These are phyloP conservation scores for Monilinia fructicola DNA, from an alignment of 2,329 filamentous ascomycete genomes.

Conservation along the genomic window DNA sequence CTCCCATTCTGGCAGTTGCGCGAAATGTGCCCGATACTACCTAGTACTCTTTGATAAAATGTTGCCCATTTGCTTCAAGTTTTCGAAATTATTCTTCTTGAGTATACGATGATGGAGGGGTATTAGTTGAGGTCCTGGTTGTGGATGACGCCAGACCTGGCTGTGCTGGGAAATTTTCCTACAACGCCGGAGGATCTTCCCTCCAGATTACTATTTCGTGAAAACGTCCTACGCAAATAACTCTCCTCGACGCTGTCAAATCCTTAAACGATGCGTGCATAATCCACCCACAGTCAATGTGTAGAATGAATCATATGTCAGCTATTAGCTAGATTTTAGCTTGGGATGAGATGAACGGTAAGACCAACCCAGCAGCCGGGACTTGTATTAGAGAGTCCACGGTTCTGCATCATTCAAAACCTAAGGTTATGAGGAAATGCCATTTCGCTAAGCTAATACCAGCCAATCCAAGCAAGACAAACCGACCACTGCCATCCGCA, in stretches of 20 bases:
- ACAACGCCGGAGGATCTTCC: neutral
- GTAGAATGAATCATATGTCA: neutral
- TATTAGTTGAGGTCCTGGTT: constrained; percentile 3
- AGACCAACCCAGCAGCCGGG: constrained; percentile 1
- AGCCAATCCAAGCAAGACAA: neutral
- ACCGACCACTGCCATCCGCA: neutral
- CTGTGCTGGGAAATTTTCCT: constrained; percentile 3
- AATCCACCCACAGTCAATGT: neutral
- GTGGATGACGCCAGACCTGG: constrained; percentile 3
- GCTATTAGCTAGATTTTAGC: neutral
- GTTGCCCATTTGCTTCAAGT: neutral
- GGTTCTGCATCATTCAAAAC: neutral
- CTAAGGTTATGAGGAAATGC: neutral
- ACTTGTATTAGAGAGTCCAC: neutral
- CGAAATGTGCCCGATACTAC: constrained; percentile 3
- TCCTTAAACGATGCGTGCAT: neutral
- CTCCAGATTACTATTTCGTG: constrained; percentile 8
- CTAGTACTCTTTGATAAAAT: neutral
- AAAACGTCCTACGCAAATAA: neutral
- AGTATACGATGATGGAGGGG: neutral
- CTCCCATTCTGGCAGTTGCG: constrained; percentile 11
- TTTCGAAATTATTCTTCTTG: neutral
- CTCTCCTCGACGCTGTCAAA: neutral
- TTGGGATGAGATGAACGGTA: neutral
- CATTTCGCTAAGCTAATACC: neutral